Evolutionary conservation across 441 rosid species (phyloP).

Genomic region (Eruca vesicaria): DNA sequence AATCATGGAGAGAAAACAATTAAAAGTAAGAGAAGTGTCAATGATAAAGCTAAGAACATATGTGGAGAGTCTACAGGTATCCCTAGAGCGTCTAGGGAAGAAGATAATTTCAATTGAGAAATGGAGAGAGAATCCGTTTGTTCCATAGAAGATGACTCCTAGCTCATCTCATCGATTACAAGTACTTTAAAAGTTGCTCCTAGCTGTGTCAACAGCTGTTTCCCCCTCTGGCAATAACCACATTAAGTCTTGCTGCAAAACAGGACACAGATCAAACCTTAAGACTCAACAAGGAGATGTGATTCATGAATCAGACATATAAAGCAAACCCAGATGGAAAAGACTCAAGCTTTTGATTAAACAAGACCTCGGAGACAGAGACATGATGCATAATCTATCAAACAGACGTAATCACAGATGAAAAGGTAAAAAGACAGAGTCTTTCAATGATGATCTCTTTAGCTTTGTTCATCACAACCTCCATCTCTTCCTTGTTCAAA

Average conservation of each 20-base stretch:
- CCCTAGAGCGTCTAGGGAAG: no score
- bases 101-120: constrained; percentile 43
- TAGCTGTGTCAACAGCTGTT: no score
- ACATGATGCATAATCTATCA: neutral
- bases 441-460: constrained; percentile 37
- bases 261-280: neutral
- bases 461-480: constrained; percentile 49
- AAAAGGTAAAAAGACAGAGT: neutral
- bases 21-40: neutral
- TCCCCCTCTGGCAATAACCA: constrained; percentile 69
- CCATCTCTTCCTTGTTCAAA: constrained; percentile 52
- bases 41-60: neutral
- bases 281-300: neutral
- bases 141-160: constrained; percentile 38
- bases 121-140: constrained; percentile 42
- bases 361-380: neutral
- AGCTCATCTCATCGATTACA: constrained; percentile 65
- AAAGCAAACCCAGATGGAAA: neutral
- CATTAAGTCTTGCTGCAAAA: constrained; percentile 61
- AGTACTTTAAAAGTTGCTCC: constrained; percentile 58
- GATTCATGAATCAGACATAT: neutral
- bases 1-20: neutral
- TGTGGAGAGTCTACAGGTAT: neutral
- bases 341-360: constrained; percentile 7
- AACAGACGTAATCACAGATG: neutral